Evolutionary conservation across 2,329 filamentous ascomycete species (phyloP).

Genomic region (Intubia oerlemansii): DNA sequence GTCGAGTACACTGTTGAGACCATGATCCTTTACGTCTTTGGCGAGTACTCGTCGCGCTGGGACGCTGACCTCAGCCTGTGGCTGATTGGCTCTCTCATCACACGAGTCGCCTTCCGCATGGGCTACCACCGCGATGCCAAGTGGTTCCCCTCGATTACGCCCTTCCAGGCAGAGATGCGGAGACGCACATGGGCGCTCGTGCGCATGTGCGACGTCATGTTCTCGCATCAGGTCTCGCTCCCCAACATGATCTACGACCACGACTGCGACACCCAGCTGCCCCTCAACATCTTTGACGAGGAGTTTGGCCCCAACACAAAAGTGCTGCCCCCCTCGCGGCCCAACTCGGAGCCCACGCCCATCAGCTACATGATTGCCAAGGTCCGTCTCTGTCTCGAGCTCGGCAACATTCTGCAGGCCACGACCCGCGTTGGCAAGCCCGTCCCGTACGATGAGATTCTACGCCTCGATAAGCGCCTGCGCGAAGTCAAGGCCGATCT

Average conservation of each 20-base stretch:
- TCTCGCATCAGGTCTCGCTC: conserved; percentile 52
- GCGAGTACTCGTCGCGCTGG: conserved; percentile 51
- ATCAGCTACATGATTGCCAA: conserved; percentile 65
- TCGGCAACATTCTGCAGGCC: conserved; percentile 51
- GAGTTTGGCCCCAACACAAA: conserved; percentile 53
- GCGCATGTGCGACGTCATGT: conserved; percentile 51
- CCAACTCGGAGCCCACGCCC: conserved; percentile 49
- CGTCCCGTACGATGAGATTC: conserved; percentile 40
- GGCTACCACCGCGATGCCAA: conserved; percentile 61
- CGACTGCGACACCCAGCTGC: conserved; percentile 55
- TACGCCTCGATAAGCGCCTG: conserved; percentile 39
- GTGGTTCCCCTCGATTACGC: conserved; percentile 48
- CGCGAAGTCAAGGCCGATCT: conserved; percentile 42
- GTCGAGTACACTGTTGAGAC: conserved; percentile 60
- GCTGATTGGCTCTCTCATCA: conserved; percentile 32
- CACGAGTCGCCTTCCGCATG: conserved; percentile 42
- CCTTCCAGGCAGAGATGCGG: conserved; percentile 60
- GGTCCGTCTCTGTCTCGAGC: conserved; percentile 41
- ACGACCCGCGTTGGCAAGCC: conserved; percentile 32
- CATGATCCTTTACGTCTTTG: conserved; percentile 52
- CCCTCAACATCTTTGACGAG: conserved; percentile 62
- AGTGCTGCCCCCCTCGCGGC: conserved; percentile 42
- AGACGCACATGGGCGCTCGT: conserved; percentile 48
- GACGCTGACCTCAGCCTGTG: conserved; percentile 51
- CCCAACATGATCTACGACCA: conserved; percentile 50